These are phyloP conservation scores for Allium cepa DNA, from an alignment of 106 monocot species.

Conservation along the genomic window DNA sequence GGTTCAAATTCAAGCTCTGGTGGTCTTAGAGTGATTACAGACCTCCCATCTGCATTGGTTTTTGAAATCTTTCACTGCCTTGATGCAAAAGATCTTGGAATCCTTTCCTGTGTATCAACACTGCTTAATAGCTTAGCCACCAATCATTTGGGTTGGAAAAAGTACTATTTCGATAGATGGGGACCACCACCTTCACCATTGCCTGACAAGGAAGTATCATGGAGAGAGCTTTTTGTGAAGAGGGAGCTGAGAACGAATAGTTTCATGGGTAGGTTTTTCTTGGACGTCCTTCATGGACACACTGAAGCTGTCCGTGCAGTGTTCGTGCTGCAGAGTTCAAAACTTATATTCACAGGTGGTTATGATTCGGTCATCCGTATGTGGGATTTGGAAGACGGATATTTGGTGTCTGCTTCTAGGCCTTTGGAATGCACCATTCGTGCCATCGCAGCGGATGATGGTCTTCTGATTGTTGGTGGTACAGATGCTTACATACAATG, in stretches of 20 bases:
- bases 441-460: slow-evolving; percentile 59
- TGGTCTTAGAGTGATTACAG: slow-evolving; percentile 36
- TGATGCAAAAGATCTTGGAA: slow-evolving; percentile 69
- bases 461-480: slow-evolving; percentile 51
- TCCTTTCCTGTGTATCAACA: slow-evolving; percentile 71
- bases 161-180: slow-evolving; percentile 72
- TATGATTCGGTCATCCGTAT: slow-evolving; percentile 63
- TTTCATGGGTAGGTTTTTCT: slow-evolving; percentile 62
- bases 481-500: slow-evolving; percentile 70
- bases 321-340: slow-evolving; percentile 38
- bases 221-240: slow-evolving; percentile 75
- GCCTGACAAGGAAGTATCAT: slow-evolving; percentile 18
- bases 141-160: slow-evolving; percentile 59
- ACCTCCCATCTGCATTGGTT: slow-evolving; percentile 57
- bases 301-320: slow-evolving; percentile 71
- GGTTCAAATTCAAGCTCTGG: background rate
- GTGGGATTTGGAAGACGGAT: slow-evolving; percentile 81
- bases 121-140: slow-evolving; percentile 49
- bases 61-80: slow-evolving; percentile 64
- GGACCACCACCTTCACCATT: slow-evolving; percentile 29
- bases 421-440: slow-evolving; percentile 69
- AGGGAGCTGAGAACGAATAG: slow-evolving; percentile 56
- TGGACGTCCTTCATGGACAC: slow-evolving; percentile 56
- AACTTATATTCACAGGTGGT: slow-evolving; percentile 69
- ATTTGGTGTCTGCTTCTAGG: slow-evolving; percentile 42